Evolutionary conservation across 1,284 basidiomycete species (phyloP).

Genomic region (Cutaneotrichosporon cyanovorans): DNA sequence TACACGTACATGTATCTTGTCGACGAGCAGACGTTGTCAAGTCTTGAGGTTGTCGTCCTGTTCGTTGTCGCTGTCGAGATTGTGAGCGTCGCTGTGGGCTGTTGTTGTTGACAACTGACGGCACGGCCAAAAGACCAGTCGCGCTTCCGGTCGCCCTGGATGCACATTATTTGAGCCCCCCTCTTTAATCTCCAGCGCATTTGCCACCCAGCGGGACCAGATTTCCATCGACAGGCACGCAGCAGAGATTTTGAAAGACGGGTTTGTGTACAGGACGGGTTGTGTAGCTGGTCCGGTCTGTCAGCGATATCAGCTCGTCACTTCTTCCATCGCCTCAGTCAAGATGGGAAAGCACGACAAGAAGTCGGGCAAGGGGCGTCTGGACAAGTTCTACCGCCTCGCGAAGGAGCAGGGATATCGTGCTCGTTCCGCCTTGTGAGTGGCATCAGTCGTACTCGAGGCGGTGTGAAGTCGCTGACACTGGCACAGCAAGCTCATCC

Average conservation of each 20-base stretch:
- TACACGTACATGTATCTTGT: too few relatives aligned
- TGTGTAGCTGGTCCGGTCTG: neutral
- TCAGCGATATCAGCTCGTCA: neutral
- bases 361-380: constrained; percentile 67
- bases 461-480: neutral
- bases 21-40: too few relatives aligned
- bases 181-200: neutral
- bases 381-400: constrained; percentile 86
- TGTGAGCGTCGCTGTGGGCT: neutral
- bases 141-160: neutral
- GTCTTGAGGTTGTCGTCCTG: too few relatives aligned
- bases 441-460: constrained; percentile 2
- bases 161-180: neutral
- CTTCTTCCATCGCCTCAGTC: neutral
- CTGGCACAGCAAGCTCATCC: constrained; percentile 72
- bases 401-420: constrained; percentile 92
- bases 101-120: neutral
- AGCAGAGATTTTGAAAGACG: constrained; percentile 7
- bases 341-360: constrained; percentile 49
- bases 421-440: constrained; percentile 88
- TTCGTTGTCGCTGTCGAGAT: neutral
- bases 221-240: neutral
- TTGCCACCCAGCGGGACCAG: neutral
- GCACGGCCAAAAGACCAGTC: neutral
- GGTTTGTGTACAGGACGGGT: too few relatives aligned